These are phyloP conservation scores for Fusarium sp. DNA, from an alignment of 2,329 filamentous ascomycete species.

Conservation along the genomic window DNA sequence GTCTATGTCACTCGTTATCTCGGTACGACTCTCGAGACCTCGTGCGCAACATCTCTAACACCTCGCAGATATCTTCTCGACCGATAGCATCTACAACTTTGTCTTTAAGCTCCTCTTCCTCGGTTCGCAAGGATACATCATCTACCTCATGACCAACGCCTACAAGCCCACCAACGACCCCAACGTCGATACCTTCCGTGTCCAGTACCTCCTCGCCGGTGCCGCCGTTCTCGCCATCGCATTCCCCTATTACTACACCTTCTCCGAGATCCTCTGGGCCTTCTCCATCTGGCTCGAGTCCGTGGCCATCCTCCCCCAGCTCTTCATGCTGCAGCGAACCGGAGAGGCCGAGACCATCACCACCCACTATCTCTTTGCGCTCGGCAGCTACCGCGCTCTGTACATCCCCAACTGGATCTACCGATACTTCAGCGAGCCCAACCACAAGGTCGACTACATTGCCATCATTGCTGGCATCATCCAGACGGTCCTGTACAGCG, in stretches of 20 bases:
- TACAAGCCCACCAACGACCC: constrained; percentile 98
- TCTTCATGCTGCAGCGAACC: constrained; percentile 97
- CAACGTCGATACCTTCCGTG: constrained; percentile 95
- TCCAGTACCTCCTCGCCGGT: constrained; percentile 88
- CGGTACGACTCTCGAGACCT: constrained; percentile 57
- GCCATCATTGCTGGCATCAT: constrained; percentile 87
- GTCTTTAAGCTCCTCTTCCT: constrained; percentile 97
- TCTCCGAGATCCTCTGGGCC: constrained; percentile 90
- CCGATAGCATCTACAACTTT: constrained; percentile 86
- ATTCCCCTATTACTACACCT: constrained; percentile 83
- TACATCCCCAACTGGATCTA: constrained; percentile 99
- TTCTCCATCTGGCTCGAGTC: constrained; percentile 99
- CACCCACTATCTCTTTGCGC: constrained; percentile 94
- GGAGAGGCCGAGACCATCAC: constrained; percentile 99
- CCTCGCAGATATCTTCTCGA: constrained; percentile 79
- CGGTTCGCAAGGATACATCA: constrained; percentile 84
- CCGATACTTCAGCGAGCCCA: constrained; percentile 77
- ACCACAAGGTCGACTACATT: constrained; percentile 81
- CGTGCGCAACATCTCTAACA: constrained; percentile 7
- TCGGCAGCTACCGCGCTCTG: constrained; percentile 88
- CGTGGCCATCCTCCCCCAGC: constrained; percentile 93
- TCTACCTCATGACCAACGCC: constrained; percentile 97
- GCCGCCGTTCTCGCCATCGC: constrained; percentile 80
- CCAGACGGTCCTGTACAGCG: constrained; percentile 94
- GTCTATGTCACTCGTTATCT: constrained; percentile 96